Evolutionary conservation across 106 monocot genomes (phyloP).

Genomic region (Dactylorhiza incarnata): DNA sequence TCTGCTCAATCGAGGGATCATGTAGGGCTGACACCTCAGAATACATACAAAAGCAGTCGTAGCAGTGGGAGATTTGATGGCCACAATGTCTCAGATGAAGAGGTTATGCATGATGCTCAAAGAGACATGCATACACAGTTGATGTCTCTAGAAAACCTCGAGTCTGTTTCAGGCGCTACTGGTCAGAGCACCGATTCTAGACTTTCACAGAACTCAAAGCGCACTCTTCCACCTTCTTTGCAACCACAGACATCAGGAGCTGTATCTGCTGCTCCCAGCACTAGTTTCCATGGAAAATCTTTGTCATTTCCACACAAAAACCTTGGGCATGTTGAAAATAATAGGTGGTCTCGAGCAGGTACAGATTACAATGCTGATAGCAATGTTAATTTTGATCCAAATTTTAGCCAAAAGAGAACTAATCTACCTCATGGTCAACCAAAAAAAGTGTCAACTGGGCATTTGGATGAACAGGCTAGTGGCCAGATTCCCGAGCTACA

Average conservation of each 20-base stretch:
- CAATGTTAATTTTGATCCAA: not conserved
- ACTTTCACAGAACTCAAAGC: not conserved
- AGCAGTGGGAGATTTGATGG: slow-evolving; percentile 3
- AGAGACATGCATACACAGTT: not conserved
- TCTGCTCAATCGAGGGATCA: not conserved
- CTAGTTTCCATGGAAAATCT: not conserved
- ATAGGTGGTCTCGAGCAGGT: not conserved
- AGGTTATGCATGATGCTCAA: not conserved
- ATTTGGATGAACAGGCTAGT: not conserved
- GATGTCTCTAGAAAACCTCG: not conserved
- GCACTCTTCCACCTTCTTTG: slow-evolving; percentile 5
- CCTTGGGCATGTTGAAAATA: not conserved
- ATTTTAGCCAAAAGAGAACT: not conserved
- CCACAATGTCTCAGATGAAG: not conserved
- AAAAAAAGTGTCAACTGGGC: not conserved
- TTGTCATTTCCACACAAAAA: not conserved
- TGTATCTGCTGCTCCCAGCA: not conserved
- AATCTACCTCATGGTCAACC: not conserved
- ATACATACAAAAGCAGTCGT: not conserved
- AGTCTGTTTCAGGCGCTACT: not conserved
- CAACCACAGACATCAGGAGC: not conserved
- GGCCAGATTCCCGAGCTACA: not conserved
- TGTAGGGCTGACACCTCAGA: not conserved
- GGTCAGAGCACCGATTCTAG: not conserved
- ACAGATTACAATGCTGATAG: not conserved